Percentiles rank a stretch among this genome's conserved stretches.
Evolutionary conservation across 208 protist species (phyloP).

Genomic region (Wallacemonas sp.): DNA sequence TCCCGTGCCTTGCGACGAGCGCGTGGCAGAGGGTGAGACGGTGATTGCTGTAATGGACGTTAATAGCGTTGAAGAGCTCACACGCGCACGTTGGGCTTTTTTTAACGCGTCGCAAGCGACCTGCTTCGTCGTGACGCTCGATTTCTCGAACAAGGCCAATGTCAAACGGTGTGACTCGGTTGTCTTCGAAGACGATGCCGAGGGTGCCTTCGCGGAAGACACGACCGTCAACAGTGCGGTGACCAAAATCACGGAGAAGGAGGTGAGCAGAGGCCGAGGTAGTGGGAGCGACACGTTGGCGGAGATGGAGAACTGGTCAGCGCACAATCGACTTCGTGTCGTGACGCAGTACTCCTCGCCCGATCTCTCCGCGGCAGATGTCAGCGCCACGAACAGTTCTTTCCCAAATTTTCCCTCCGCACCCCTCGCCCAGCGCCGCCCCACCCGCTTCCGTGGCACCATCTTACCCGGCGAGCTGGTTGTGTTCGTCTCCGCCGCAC

Average conservation of each 20-base stretch:
- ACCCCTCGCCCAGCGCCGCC: no score
- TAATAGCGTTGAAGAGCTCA: constrained; percentile 9
- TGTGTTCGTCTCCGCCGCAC: neutral
- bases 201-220: no score
- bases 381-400: no score
- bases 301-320: no score
- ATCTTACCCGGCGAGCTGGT: constrained; percentile 4
- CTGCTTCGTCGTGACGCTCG: constrained; percentile 23
- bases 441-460: neutral
- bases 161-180: no score
- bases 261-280: no score
- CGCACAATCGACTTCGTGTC: constrained; percentile 7
- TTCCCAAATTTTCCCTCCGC: no score
- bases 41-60: constrained; percentile 1
- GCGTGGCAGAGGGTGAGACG: neutral
- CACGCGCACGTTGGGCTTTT: constrained; percentile 37
- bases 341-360: neutral
- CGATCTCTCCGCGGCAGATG: neutral
- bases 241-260: no score
- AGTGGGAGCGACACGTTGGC: no score
- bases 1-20: neutral
- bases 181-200: no score
- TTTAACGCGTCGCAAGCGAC: constrained; percentile 32
- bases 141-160: no score
- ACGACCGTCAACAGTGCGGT: neutral